Conservation (phyloP, 257 asterid species). For the Solanum raphanifolium region DNA sequence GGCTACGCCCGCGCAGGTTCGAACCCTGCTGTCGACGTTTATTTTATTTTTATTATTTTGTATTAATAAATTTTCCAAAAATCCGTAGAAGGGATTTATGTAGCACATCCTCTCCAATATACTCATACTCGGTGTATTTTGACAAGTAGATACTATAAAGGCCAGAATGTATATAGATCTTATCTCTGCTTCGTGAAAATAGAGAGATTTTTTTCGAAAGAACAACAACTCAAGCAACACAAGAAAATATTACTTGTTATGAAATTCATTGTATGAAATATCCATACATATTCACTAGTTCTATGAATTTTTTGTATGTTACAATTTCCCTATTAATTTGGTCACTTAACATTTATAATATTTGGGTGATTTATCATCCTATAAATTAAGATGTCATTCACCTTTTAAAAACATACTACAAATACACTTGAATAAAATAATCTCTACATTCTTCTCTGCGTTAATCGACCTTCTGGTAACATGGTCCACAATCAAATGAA, state of each 20-base stretch:
- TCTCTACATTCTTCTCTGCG: background rate
- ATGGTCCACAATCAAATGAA: background rate
- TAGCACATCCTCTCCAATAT: background rate
- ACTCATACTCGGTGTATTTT: background rate
- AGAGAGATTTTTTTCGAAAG: rapidly evolving
- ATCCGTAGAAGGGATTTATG: background rate
- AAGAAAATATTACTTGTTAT: background rate
- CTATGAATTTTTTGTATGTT: background rate
- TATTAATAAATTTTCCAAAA: background rate
- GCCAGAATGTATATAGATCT: no score
- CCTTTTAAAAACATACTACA: background rate
- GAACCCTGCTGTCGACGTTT: slow-evolving; percentile 7
- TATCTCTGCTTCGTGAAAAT: no score
- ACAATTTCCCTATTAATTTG: background rate
- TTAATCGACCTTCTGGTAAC: background rate
- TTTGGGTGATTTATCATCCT: background rate
- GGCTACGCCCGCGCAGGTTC: slow-evolving; percentile 17
- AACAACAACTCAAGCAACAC: background rate
- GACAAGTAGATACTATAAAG: rapidly evolving
- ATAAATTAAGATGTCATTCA: background rate
- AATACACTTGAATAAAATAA: background rate
- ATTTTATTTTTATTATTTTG: background rate
- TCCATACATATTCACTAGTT: background rate
- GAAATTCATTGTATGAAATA: background rate
- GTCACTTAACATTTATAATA: background rate